Evolutionary conservation across 768 basidiomycete genomes (phyloP).

Genomic region (Xerocomellus intermedius): DNA sequence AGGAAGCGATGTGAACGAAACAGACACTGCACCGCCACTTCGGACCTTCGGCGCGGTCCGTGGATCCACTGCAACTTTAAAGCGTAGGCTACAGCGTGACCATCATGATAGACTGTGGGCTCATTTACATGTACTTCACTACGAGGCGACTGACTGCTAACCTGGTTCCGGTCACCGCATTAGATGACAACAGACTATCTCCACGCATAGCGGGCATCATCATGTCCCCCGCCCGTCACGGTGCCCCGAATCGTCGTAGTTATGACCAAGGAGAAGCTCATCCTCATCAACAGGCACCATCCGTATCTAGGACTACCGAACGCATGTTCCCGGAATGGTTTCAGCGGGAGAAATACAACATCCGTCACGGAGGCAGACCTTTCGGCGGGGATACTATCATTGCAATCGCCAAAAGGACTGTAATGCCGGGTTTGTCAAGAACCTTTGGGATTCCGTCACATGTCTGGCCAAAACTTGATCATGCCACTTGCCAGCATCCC

Average conservation of each 20-base stretch:
- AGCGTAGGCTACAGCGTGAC: too few relatives aligned
- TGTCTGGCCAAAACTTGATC: too few relatives aligned
- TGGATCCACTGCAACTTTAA: background rate
- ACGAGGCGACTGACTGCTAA: background rate
- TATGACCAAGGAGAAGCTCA: background rate
- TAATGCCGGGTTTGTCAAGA: background rate
- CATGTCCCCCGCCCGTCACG: background rate
- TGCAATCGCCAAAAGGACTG: background rate
- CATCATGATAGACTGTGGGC: background rate
- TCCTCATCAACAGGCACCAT: background rate
- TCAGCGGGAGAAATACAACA: background rate
- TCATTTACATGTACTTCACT: background rate
- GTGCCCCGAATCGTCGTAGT: background rate
- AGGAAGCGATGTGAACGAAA: background rate
- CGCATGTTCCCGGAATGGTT: too few relatives aligned
- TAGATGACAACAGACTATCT: background rate
- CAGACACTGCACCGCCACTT: constrained; percentile 15
- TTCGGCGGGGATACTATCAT: constrained; percentile 7
- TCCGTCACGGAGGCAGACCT: background rate
- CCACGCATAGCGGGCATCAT: background rate
- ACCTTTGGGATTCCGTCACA: too few relatives aligned
- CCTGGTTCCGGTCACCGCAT: background rate
- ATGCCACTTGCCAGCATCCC: background rate
- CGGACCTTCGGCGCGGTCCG: constrained; percentile 12
- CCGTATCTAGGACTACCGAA: too few relatives aligned